Percentiles rank a stretch among this genome's conserved stretches.
Evolutionary conservation across 345 rosid genomes (phyloP).

Genomic region (Salix arbutifolia): DNA sequence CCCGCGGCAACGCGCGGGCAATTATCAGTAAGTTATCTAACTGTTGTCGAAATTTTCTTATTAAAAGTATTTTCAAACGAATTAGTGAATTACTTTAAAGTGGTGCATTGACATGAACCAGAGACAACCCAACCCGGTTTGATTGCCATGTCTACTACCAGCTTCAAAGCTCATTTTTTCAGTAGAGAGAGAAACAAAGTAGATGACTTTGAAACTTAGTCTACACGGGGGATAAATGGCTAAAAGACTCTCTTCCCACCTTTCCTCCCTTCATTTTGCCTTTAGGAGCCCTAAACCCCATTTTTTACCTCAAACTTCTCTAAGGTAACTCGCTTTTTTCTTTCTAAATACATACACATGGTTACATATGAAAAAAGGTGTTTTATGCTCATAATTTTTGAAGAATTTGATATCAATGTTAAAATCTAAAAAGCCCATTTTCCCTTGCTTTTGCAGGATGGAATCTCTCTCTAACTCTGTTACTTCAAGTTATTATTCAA

Average conservation of each 20-base stretch:
- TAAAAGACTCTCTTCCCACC: slow-evolving; percentile 18
- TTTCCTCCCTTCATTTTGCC: background rate
- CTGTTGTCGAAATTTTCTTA: too few relatives aligned
- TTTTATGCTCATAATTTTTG: background rate
- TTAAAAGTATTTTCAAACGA: too few relatives aligned
- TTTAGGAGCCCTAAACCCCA: background rate
- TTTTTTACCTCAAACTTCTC: background rate
- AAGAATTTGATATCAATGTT: background rate
- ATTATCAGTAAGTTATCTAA: too few relatives aligned
- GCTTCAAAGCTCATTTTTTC: background rate
- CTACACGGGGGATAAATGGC: slow-evolving; percentile 11
- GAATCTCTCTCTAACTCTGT: background rate
- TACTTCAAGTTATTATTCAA: background rate
- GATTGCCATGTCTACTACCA: too few relatives aligned
- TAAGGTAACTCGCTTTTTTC: background rate
- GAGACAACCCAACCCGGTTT: too few relatives aligned
- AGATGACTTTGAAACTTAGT: too few relatives aligned
- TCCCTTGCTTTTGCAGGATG: slow-evolving; percentile 15
- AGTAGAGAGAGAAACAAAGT: too few relatives aligned
- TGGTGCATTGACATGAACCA: too few relatives aligned
- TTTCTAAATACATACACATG: background rate
- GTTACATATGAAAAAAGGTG: too few relatives aligned
- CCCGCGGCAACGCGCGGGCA: too few relatives aligned
- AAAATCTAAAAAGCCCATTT: background rate
- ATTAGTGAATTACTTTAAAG: too few relatives aligned